Base-by-base conservation (phyloP, 345 rosid species). In the Anastatica hierochuntica region DNA sequence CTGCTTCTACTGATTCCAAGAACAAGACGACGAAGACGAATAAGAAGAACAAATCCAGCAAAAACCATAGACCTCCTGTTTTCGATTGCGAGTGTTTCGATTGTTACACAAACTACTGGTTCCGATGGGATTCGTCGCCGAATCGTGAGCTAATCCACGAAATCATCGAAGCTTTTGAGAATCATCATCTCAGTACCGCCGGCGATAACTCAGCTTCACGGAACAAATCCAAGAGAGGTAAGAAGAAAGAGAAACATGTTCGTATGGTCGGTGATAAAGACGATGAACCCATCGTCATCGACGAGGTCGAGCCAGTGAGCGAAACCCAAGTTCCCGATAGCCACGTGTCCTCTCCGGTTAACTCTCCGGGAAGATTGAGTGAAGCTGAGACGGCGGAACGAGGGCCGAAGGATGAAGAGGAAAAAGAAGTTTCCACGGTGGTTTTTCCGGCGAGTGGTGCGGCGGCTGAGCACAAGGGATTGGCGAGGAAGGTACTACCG, bases 401-500 rank as follows among this genome's bases (percentile, higher is more conserved):
- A 39, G 61, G 53, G 8, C 30, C 60, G 51, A 38, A n/a, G 39
- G 51, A 24, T 33, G 53, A 11, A 37, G 34, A 19, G 15, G 60
- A 20, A 35, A 24, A 29, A 13, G 51, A 50, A 58, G 70, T 51
- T 14, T 46, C 45, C 21, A 55, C 38, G 60, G 67, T 44, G 34
- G 31, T 17, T 4, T 30, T 43, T 0, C 47, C 67, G 19, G 23
- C n/a, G n/a, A n/a, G n/a, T 65, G 53, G 44, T 66, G 62, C 59
- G 39, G 66, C 49, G 49, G 56, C 35, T 13, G 62, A 49, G 38
- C 82, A 75, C 66, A 85, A 77, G 71, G 94, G 98, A 19, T 62
- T 92, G 64, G 98, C 79, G 12, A 79, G 97, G 70, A 92, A 92
- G 74, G 94, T 92, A 44, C 50, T 92, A 23, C 97, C 98, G 95